Evolutionary conservation across 1,284 basidiomycete species (phyloP).

Genomic region (Malassezia sp.): DNA sequence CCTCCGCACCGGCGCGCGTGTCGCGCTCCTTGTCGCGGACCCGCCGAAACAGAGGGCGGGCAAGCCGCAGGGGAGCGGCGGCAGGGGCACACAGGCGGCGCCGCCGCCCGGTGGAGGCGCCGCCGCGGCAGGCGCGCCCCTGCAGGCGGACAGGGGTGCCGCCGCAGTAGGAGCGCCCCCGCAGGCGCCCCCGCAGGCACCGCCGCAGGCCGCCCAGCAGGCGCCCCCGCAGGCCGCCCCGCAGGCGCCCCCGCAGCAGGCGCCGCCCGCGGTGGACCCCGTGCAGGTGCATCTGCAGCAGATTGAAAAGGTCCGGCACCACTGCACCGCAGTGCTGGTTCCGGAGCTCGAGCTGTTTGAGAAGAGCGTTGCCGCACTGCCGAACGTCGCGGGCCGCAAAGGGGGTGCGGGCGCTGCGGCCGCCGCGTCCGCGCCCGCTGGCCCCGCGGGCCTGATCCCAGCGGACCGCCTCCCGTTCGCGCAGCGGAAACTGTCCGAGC

Average conservation of each 20-base stretch:
- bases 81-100: background rate
- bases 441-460: too few relatives aligned
- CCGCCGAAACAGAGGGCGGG: background rate
- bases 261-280: background rate
- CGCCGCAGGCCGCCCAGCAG: background rate
- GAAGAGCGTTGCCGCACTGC: constrained; percentile 12
- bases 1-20: constrained; percentile 27
- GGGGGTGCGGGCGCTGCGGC: background rate
- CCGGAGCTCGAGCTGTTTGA: constrained; percentile 35
- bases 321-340: constrained; percentile 22
- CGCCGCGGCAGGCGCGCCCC: background rate
- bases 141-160: background rate
- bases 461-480: constrained; percentile 18
- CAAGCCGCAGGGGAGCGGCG: background rate
- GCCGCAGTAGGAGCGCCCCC: background rate
- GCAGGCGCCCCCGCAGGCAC: background rate
- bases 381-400: background rate
- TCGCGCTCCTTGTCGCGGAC: constrained; percentile 25
- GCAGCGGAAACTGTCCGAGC: constrained; percentile 35
- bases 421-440: background rate
- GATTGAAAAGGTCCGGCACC: constrained; percentile 26
- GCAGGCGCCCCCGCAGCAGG: background rate
- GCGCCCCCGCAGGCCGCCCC: background rate
- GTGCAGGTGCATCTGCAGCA: constrained; percentile 26
- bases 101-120: background rate